Evolutionary conservation across 1,139 yeast genomes (phyloP).

Genomic region (Taphrina communis): DNA sequence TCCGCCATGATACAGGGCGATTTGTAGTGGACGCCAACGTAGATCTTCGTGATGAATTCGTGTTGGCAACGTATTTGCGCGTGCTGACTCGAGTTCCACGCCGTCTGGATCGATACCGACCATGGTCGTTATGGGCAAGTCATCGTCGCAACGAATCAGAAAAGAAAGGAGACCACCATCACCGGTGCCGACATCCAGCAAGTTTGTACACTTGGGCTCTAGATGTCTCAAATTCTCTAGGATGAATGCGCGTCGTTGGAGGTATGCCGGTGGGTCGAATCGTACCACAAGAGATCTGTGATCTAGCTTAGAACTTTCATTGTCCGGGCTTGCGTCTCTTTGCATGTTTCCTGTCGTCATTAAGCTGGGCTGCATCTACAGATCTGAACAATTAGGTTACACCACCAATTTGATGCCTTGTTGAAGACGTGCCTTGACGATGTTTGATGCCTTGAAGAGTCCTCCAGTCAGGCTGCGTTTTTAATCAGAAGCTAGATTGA

Average conservation of each 20-base stretch:
- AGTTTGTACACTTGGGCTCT: constrained; percentile 7
- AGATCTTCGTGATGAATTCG: constrained; percentile 13
- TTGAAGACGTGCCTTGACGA: no score
- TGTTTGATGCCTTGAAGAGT: no score
- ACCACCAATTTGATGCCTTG: no score
- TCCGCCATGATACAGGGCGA: constrained; percentile 22
- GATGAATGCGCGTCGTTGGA: constrained; percentile 21
- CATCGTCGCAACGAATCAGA: constrained; percentile 33
- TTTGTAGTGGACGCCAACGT: constrained; percentile 34
- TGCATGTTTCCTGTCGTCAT: not conserved
- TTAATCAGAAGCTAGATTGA: no score
- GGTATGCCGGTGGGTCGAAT: constrained; percentile 38
- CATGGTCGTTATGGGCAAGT: constrained; percentile 32
- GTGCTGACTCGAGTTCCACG: not conserved
- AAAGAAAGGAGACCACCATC: constrained; percentile 34
- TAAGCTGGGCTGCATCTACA: not conserved
- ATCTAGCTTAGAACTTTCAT: not conserved
- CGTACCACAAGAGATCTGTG: constrained; percentile 19
- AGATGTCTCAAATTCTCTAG: not conserved
- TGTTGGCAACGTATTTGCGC: not conserved
- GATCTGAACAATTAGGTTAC: no score
- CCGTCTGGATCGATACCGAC: constrained; percentile 37
- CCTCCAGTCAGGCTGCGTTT: no score
- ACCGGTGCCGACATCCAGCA: constrained; percentile 40
- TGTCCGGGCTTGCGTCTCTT: not conserved